Conservation (phyloP, 768 basidiomycete species). For the Hericium coralloides region DNA sequence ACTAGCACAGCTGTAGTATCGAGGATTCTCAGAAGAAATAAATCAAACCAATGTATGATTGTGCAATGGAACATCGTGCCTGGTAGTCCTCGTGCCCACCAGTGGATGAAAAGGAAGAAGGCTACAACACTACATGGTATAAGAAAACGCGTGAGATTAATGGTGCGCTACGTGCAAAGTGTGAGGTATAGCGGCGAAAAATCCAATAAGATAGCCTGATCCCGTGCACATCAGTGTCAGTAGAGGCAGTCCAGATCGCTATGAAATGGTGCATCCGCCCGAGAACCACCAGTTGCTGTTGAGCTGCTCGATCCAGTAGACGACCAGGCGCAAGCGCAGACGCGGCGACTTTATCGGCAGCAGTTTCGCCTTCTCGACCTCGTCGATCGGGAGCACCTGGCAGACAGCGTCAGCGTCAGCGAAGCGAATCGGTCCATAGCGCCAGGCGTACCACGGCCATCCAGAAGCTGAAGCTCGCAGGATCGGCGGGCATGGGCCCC, state of each 20-base stretch:
- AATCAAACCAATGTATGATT: too few species aligned
- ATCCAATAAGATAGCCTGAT: not conserved
- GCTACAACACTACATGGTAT: too few species aligned
- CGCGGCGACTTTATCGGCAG: slow-evolving; percentile 73
- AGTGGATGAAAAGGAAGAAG: too few species aligned
- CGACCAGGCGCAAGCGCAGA: slow-evolving; percentile 74
- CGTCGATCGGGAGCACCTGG: slow-evolving; percentile 79
- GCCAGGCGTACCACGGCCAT: slow-evolving; percentile 57
- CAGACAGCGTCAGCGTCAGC: not conserved
- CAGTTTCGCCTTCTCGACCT: slow-evolving; percentile 81
- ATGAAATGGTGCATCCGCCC: slow-evolving; percentile 55
- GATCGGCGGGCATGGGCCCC: slow-evolving; percentile 68
- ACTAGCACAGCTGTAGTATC: too few species aligned
- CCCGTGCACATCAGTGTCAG: not conserved
- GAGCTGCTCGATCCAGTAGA: slow-evolving; percentile 89
- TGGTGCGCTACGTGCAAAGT: too few species aligned
- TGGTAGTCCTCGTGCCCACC: too few species aligned
- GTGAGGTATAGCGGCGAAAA: too few species aligned
- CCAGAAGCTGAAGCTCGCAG: slow-evolving; percentile 76
- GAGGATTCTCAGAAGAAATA: too few species aligned
- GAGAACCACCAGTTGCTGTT: slow-evolving; percentile 46
- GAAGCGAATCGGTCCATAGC: not conserved
- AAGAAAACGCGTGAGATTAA: too few species aligned
- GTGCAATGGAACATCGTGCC: too few species aligned
- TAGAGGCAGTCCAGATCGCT: slow-evolving; percentile 4